Evolutionary conservation across 2,329 filamentous ascomycete species (phyloP).

Genomic region (Macrophomina phaseolina): DNA sequence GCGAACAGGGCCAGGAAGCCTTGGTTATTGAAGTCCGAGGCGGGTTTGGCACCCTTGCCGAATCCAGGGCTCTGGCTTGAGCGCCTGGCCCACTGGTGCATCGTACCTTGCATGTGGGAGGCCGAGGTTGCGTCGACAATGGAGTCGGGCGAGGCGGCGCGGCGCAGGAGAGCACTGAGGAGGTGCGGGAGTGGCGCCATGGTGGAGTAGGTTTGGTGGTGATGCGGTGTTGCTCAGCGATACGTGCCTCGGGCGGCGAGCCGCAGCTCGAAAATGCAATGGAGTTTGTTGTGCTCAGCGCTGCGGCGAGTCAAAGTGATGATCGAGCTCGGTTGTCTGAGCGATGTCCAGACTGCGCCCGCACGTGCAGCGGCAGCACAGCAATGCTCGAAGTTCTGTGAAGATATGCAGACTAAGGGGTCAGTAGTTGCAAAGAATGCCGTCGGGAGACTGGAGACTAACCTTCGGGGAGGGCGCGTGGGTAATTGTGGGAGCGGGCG

Average conservation of each 20-base stretch:
- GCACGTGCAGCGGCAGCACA: conserved; percentile 11
- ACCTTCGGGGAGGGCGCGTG: background rate
- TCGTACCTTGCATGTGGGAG: background rate
- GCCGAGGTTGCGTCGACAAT: background rate
- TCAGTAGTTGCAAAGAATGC: conserved; percentile 8
- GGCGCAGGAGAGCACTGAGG: conserved; percentile 12
- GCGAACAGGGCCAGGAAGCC: conserved; percentile 87
- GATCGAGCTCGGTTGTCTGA: background rate
- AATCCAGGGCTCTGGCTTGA: conserved; percentile 30
- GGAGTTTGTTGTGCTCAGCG: conserved; percentile 4
- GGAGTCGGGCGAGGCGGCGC: background rate
- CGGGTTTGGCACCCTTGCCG: conserved; percentile 43
- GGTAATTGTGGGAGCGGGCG: conserved; percentile 8
- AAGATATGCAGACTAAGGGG: conserved; percentile 2
- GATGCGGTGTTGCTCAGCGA: background rate
- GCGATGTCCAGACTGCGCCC: background rate
- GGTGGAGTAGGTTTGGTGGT: background rate
- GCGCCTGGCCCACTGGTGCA: conserved; percentile 19
- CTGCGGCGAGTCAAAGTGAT: background rate
- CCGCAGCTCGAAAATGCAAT: conserved; percentile 6
- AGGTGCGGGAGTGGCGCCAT: conserved; percentile 22
- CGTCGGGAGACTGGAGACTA: background rate
- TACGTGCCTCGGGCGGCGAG: background rate
- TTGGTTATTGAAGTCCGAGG: conserved; percentile 51
- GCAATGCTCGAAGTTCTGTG: background rate